These are phyloP conservation scores for Aspergillus neoniger DNA, from an alignment of 2,329 filamentous ascomycete genomes.

Conservation along the genomic window DNA sequence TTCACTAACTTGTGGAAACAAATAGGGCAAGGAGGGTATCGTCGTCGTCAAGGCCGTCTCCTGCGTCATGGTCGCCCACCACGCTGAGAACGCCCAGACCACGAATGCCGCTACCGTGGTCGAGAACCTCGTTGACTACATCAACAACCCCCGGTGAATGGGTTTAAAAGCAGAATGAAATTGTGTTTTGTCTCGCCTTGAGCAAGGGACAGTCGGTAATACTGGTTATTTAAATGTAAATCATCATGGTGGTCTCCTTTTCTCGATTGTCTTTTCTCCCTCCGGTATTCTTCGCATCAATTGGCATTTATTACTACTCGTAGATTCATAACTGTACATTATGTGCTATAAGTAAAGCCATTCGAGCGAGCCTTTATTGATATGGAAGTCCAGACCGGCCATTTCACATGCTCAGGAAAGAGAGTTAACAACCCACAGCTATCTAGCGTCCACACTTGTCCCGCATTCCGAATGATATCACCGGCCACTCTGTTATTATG, in stretches of 20 bases:
- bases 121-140: constrained; percentile 83
- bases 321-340: constrained; percentile 24
- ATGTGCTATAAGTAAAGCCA: constrained; percentile 6
- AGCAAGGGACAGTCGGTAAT: constrained; percentile 15
- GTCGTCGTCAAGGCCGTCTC: constrained; percentile 83
- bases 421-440: neutral
- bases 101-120: constrained; percentile 77
- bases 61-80: constrained; percentile 85
- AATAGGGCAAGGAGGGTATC: constrained; percentile 75
- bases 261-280: constrained; percentile 11
- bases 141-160: constrained; percentile 70
- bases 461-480: neutral
- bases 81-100: constrained; percentile 72
- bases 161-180: constrained; percentile 22
- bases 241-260: constrained; percentile 17
- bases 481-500: neutral
- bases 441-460: neutral
- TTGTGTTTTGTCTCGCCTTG: constrained; percentile 11
- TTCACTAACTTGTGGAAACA: constrained; percentile 2
- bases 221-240: constrained; percentile 21
- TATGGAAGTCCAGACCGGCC: too few relatives aligned
- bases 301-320: constrained; percentile 17
- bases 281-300: constrained; percentile 8
- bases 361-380: too few relatives aligned
- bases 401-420: neutral